Evolutionary conservation across 768 basidiomycete genomes (phyloP), one percentile per base, ranked within the genome.

Genomic region (Porpolomopsis calyptriformis): DNA sequence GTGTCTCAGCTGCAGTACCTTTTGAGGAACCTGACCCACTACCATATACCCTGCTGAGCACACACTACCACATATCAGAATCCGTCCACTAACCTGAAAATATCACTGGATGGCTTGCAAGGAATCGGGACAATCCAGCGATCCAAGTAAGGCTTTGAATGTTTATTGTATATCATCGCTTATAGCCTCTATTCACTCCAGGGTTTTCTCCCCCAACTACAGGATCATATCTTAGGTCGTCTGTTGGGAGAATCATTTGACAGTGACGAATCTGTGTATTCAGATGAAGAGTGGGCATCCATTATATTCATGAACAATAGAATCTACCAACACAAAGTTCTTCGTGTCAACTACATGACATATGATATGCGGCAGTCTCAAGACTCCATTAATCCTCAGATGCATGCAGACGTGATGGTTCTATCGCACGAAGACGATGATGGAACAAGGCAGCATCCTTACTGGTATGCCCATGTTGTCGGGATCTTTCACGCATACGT

Each of bases 371-470:
- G 64, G 2, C 60, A 64, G 1, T 48, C 51, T 4, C 67, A 71
- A 48, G 72, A 77, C 45, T 51, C 55, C 0, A 53, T 75, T 45
- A 71, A 72, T 36, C 61, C 64, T 9, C 36, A 53, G 0, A 65
- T 56, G n/a, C 40, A 41, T 19, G 40, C 40, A 8, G 25, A 0
- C 63, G 71, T 76, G n/a, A 70, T 66, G 57, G 55, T 66, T 8
- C 44, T 54, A 1, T 51, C 60, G 4, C 50, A 53, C 26, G 55
- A 60, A 19, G 40, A 41, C 20, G 37, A 39, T 14, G 18, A 27
- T 26, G 40, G 18, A n/a, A 20, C 49, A 8, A 2, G 37, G 10
- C n/a, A n/a, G n/a, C 49, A 54, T 31, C 42, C 47, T 8, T 54
- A 47, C 40, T 20, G 36, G 31, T 54, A 54, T 48, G 51, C 48